phyloP scores from a whole-genome alignment of 495 filamentous ascomycete species.

The Acidiella bohemica region DNA sequence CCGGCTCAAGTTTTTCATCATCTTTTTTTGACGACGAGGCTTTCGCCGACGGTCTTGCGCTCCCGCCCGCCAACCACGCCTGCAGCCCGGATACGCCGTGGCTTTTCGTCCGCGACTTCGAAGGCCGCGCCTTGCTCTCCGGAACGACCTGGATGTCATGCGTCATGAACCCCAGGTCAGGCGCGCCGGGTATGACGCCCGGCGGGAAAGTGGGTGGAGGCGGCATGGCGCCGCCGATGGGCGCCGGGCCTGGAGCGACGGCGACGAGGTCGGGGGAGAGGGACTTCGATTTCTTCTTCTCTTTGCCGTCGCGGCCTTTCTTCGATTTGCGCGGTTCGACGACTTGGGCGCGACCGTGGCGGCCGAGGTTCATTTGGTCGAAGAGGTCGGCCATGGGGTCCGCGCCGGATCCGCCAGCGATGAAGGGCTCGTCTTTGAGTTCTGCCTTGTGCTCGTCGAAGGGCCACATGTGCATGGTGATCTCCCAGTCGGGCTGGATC shows the following conservation, averaged over 20 bases:
- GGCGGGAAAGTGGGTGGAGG: constrained; percentile 3
- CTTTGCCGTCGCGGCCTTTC: constrained; percentile 6
- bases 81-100: constrained; percentile 1
- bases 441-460: constrained; percentile 41
- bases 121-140: constrained; percentile 1
- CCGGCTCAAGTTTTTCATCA: constrained; percentile 12
- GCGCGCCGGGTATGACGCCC: background rate
- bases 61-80: constrained; percentile 13
- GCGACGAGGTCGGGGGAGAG: background rate
- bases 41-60: background rate
- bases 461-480: constrained; percentile 97
- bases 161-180: too few relatives aligned
- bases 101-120: too few relatives aligned
- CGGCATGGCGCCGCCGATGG: background rate
- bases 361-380: constrained; percentile 1
- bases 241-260: background rate
- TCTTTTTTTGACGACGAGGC: constrained; percentile 9
- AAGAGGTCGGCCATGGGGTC: constrained; percentile 1
- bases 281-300: constrained; percentile 1
- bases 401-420: background rate
- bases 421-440: background rate
- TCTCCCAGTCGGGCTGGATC: constrained; percentile 72
- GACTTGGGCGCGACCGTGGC: background rate
- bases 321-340: background rate
- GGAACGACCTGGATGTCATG: too few relatives aligned